Evolutionary conservation across 2,329 filamentous ascomycete genomes (phyloP), one percentile per base, ranked within the genome.

Genomic region (Fusarium coicis): DNA sequence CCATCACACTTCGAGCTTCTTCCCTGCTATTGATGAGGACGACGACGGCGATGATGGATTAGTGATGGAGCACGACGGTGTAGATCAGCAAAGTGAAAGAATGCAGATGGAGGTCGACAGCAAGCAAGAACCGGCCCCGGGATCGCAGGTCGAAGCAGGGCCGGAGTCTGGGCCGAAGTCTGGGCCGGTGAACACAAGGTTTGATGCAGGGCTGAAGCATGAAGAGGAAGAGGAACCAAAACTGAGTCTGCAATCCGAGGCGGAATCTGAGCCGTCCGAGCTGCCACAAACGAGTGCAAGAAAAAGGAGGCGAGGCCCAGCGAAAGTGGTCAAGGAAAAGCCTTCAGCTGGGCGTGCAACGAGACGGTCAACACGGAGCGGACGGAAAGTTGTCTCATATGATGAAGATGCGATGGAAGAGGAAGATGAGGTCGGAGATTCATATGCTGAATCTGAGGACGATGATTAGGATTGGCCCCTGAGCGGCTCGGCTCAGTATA

Each of bases 1-100:
- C 9, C 75, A 78, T 7, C 76, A 81, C 8, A 83, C 80, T 2
- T 87, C 86, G 2, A 83, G 81, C 11, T 89, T 87, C 72, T 89
- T 89, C 54, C 84, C 86, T 1, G 82, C 83, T 1, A 79, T 82
- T 10, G 84, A 86, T 5, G 84, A 85, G 7, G 85, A 85, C 2
- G 83, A 83, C 1, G 81, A 81, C 7, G 80, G 76, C 2, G 79
- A 81, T 28, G 80, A 77, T 26, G 80, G 78, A 10, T 63, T 80
- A 55, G 80, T 80, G 28, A 81, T 84, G 77, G 81, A 82, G 21
- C 77, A 81, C 5, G 54, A 72, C 3, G 65, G 43, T 16, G 50
- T 8, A 18, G 46, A n/a, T 15, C 59, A 66, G 21, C 52, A 37
- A 19, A 32, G 37, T 32, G 23, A n/a, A 4, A 43, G 28, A 16